Evolutionary conservation across 495 filamentous ascomycete genomes (phyloP), one percentile per base, ranked within the genome.

Genomic region (Neurospora sp.): DNA sequence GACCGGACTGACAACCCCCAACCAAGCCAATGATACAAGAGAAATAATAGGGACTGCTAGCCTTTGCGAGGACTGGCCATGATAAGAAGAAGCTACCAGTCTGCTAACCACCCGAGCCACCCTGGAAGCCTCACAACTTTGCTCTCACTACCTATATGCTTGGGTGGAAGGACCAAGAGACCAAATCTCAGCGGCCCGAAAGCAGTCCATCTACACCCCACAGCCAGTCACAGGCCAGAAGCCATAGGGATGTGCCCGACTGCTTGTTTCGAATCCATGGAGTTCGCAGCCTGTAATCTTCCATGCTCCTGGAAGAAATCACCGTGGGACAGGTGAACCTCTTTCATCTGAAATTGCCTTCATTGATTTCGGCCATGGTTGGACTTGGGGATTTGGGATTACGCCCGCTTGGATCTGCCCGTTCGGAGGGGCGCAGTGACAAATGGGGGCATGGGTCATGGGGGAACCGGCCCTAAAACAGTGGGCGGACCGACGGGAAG

Each of bases 21-120:
- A 59, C 48, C 48, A 59, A 59, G 71, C 75, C 75, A 76, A 76
- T 76, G 71, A 65, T 53, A 61, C 53, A 69, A 37, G 72, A 74
- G 40, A 72, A 72, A 74, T 72, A 53, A 75, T 73, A 73, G 53
- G 53, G 12, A 31, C 73, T 53, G 73, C 68, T 73, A 73, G 70
- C 27, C 27, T 31, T 31, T 31, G 27, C 53, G 39, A 39, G 72
- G 38, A 39, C 39, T 22, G 40, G 59, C 12, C 39, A 35, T 69
- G 22, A 65, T 65, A 37, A 18, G 53, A 31, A 35, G 14, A 65
- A 37, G 27, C 53, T 35, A 5, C 53, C 53, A 35, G 48, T 14
- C 22, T 16, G 14, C 12, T 14, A 53, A 59, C 27, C 53, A 65
- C 53, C 53, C 12, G 6, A 53, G 31, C 27, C 53, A 65, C 53